These are phyloP conservation scores for Jaapia argillacea DNA, from an alignment of 768 basidiomycete species.

Conservation along the genomic window DNA sequence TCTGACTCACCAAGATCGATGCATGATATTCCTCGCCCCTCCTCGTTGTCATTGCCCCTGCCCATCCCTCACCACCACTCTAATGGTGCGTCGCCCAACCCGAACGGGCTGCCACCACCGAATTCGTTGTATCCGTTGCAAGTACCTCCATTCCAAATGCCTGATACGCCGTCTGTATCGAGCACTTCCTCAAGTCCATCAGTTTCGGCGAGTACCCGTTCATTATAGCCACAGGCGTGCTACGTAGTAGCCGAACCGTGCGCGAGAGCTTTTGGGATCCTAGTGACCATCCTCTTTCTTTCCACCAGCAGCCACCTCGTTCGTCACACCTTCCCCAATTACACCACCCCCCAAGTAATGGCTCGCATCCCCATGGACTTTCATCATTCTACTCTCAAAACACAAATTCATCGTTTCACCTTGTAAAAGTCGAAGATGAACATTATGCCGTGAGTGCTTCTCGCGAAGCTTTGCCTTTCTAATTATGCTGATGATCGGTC, in stretches of 20 bases:
- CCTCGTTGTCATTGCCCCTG: not conserved
- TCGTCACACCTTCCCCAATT: slow-evolving; percentile 33
- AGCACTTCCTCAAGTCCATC: slow-evolving; percentile 69
- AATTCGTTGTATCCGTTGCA: slow-evolving; percentile 44
- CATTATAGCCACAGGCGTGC: slow-evolving; percentile 21
- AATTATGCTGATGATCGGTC: no score
- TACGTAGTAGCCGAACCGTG: slow-evolving; percentile 16
- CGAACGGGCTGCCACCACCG: slow-evolving; percentile 7
- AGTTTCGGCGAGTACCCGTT: slow-evolving; percentile 79
- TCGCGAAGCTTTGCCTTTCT: slow-evolving; percentile 2
- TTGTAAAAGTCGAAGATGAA: slow-evolving; percentile 64
- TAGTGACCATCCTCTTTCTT: slow-evolving; percentile 38
- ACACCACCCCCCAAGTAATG: no score
- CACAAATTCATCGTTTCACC: slow-evolving; percentile 19
- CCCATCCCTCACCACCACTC: not conserved
- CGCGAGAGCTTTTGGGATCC: slow-evolving; percentile 36
- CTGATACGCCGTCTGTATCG: slow-evolving; percentile 62
- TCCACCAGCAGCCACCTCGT: slow-evolving; percentile 53
- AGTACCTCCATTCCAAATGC: slow-evolving; percentile 51
- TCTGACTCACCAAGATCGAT: not conserved
- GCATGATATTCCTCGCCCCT: not conserved
- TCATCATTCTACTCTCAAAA: not conserved
- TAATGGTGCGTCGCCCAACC: slow-evolving; percentile 5
- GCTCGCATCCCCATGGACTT: no score
- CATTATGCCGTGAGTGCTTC: slow-evolving; percentile 35